Evolutionary conservation across 192 early-diverging fungal species (phyloP), one percentile per base, ranked within the genome.

Genomic region (Linnemannia hyalina): DNA sequence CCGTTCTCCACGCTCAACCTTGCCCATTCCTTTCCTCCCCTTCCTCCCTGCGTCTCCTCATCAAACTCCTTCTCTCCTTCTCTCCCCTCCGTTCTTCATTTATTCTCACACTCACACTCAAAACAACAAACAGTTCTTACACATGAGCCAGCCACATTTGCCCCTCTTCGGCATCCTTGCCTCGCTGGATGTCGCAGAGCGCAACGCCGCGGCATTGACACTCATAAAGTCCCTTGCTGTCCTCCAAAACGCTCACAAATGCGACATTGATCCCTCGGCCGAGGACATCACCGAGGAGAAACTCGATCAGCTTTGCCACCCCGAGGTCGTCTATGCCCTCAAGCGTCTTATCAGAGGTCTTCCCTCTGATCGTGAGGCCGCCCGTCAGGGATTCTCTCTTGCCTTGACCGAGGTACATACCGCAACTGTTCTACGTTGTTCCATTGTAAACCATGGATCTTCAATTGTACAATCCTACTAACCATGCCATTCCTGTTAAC

Each of bases 301-400:
- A 23, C 77, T 97, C 49, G 93, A 96, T 72, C 82, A 83, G 74
- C 82, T 89, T 52, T 95, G 93, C 82, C 93, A 95, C 22, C 91
- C 92, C 55, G 97, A 98, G 78, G 94, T 99, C 23, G 85, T 95
- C 11, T 99, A 99, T 80, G 96, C 94, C 0, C 81, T 98, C 18
- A 94, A 93, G 84, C 94, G 99, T 76, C 91, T 99, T 63, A 88
- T 98, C 72, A 90, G 95, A 80, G 99, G 99, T 75, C 89, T 99
- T 57, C 92, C 96, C 36, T 95, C 94, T 68, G 92, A 95, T 15
- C 92, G 97, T 52, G 93, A 96, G 68, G 97, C 94, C 26, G 98
- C 99, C 20, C 91, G 99, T 63, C 98, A 99, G 76, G 99, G 99
- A 10, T 99, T 98, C 88, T 93, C 97, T 23, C 90, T 98, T n/a